These are phyloP conservation scores for Penicillium psychrosexuale DNA, from an alignment of 2,329 filamentous ascomycete genomes.

Conservation along the genomic window DNA sequence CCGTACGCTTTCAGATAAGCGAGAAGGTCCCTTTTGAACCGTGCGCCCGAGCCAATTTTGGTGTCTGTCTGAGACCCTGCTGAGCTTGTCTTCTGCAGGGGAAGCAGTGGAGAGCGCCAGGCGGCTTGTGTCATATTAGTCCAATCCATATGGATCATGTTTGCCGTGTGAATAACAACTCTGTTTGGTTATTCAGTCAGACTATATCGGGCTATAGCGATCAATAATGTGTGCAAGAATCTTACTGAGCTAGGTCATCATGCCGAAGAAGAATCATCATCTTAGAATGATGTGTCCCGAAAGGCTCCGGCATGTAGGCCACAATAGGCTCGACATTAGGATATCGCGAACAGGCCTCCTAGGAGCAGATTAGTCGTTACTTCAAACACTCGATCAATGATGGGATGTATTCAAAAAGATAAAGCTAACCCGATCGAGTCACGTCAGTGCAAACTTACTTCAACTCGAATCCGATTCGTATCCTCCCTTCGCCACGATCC, in stretches of 20 bases:
- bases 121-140: conserved; percentile 80
- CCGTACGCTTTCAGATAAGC: conserved; percentile 71
- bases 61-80: conserved; percentile 13
- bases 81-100: conserved; percentile 36
- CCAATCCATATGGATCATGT: conserved; percentile 89
- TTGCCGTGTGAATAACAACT: conserved; percentile 81
- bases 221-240: not conserved
- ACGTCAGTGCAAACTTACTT: conserved; percentile 44
- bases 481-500: conserved; percentile 69
- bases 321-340: conserved; percentile 67
- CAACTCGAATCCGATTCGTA: conserved; percentile 53
- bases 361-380: not conserved
- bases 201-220: not conserved
- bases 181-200: conserved; percentile 21
- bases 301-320: conserved; percentile 77
- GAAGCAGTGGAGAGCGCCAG: conserved; percentile 72
- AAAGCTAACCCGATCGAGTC: not conserved
- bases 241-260: conserved; percentile 67
- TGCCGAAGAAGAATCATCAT: conserved; percentile 81
- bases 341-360: conserved; percentile 62
- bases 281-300: conserved; percentile 82
- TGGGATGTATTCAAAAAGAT: not conserved
- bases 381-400: not conserved
- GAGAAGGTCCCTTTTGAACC: conserved; percentile 74
- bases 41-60: conserved; percentile 58